phyloP scores from a whole-genome alignment of 345 rosid genomes.

The Hirschfeldia incana region DNA sequence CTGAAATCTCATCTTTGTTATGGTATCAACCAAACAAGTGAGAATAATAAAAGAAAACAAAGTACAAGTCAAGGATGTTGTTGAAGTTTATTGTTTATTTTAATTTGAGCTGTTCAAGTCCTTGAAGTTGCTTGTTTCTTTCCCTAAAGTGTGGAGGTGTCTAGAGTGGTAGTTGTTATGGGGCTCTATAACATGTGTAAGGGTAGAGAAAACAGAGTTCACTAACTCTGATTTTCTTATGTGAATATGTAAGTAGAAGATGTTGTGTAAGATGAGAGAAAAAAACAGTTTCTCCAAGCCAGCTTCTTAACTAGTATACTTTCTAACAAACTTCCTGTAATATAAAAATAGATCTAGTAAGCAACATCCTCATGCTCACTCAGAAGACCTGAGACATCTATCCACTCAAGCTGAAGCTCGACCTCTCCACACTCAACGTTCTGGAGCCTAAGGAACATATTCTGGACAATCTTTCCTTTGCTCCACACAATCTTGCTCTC shows the following conservation, averaged over 20 bases:
- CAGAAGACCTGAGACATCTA: slow-evolving; percentile 37
- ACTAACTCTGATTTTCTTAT: not conserved
- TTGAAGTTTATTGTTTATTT: not conserved
- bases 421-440: slow-evolving; percentile 68
- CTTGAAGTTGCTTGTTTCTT: not conserved
- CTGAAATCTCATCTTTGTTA: not conserved
- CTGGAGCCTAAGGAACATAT: slow-evolving; percentile 51
- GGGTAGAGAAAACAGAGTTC: not conserved
- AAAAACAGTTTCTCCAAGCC: not conserved
- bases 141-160: not conserved
- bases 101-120: not conserved
- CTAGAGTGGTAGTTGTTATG: not conserved
- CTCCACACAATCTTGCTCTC: slow-evolving; percentile 58
- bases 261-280: not conserved
- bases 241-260: not conserved
- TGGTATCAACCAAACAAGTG: not conserved
- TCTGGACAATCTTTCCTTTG: slow-evolving; percentile 57
- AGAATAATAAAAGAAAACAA: not conserved
- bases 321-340: not conserved
- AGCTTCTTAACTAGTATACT: no score
- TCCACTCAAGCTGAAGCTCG: slow-evolving; percentile 63
- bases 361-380: not conserved
- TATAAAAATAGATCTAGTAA: not conserved
- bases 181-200: not conserved
- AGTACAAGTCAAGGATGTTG: not conserved